Evolutionary conservation across 2,329 filamentous ascomycete genomes (phyloP), one percentile per base, ranked within the genome.

Genomic region (Aspergillus sp.): DNA sequence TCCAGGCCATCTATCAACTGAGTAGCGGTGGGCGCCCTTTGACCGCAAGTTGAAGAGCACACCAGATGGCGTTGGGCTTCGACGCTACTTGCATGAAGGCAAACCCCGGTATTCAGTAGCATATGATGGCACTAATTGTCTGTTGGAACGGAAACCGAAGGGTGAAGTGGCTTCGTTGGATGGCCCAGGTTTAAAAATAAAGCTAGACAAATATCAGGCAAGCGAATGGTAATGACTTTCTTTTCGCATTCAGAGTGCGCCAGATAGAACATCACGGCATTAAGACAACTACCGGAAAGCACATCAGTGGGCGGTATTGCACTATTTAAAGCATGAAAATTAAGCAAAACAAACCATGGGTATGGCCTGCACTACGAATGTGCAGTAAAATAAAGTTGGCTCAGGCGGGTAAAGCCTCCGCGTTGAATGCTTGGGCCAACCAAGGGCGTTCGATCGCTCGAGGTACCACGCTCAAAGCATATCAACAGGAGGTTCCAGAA

Each of bases 21-120:
- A 55, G 59, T 65, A 62, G 63, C 64, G 59, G 62, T 63, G 60
- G 61, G 54, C 37, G 56, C 56, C 39, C 50, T 51, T 60, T 69
- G 66, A 69, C 66, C 66, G 66, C 65, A 67, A 68, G 52, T 67
- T 68, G 51, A 51, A 58, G 53, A 37, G 22, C 45, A 22, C 61
- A 51, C 17, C 62, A 48, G 17, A 20, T 22, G 48, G 61, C 62
- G 67, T 65, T 57, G 60, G 58, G 51, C 53, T 55, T 40, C 61
- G 47, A 39, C 19, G 41, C 39, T 48, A 52, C 53, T 58, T 45
- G 45, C 52, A 20, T 49, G 55, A 30, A 48, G 47, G 47, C 46
- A 46, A 55, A 56, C n/a, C 30, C 33, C 39, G 27, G 17, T 6
- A 3, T 40, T 40, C 13, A 30, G 15, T 41, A 22, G 37, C 48